Evolutionary conservation across 352 stramenopile species (phyloP).

Genomic region (Phytophthora colocasiae): DNA sequence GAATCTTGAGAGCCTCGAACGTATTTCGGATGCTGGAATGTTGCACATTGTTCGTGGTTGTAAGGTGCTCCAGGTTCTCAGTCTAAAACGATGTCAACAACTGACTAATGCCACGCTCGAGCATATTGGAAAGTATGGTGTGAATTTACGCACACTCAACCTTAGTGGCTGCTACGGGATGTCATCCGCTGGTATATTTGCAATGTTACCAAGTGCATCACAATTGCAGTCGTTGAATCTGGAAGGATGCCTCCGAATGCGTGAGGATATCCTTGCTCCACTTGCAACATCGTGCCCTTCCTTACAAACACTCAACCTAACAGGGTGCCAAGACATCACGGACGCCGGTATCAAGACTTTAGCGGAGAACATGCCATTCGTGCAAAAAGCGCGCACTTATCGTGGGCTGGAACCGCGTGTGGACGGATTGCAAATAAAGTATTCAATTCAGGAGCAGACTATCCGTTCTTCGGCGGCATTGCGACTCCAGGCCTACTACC

Average conservation of each 20-base stretch:
- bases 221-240: slow-evolving; percentile 72
- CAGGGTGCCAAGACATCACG: slow-evolving; percentile 81
- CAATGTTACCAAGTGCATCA: slow-evolving; percentile 57
- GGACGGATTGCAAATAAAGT: slow-evolving; percentile 68
- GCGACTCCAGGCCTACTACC: slow-evolving; percentile 74
- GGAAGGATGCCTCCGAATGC: slow-evolving; percentile 72
- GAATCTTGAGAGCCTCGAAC: slow-evolving; percentile 74
- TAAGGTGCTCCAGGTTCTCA: slow-evolving; percentile 61
- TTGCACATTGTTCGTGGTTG: slow-evolving; percentile 58
- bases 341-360: slow-evolving; percentile 75
- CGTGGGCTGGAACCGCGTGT: slow-evolving; percentile 64
- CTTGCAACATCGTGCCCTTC: slow-evolving; percentile 60
- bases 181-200: slow-evolving; percentile 58
- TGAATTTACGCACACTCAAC: slow-evolving; percentile 65
- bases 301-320: slow-evolving; percentile 74
- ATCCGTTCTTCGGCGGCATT: slow-evolving; percentile 76
- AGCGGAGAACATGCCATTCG: slow-evolving; percentile 73
- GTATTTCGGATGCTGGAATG: slow-evolving; percentile 59
- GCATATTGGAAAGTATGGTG: slow-evolving; percentile 56
- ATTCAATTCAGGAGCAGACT: slow-evolving; percentile 75
- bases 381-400: slow-evolving; percentile 58
- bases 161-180: slow-evolving; percentile 67
- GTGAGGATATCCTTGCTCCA: slow-evolving; percentile 71
- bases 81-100: slow-evolving; percentile 67
- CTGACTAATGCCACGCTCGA: slow-evolving; percentile 57